These are phyloP conservation scores for Aspergillus pseudoglaucus DNA, from an alignment of 2,329 filamentous ascomycete genomes.

Conservation along the genomic window DNA sequence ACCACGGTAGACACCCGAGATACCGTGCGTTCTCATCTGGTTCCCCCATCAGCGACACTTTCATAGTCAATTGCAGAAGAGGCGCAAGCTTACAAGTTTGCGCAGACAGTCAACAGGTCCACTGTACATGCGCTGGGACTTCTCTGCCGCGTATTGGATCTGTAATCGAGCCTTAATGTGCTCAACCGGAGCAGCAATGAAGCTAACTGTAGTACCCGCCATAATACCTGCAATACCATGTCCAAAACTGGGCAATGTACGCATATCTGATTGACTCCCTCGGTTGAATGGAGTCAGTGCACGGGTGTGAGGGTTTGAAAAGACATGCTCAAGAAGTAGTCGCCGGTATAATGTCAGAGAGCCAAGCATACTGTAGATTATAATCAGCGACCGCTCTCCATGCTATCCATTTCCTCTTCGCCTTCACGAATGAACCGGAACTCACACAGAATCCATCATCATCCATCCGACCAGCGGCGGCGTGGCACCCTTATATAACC, in stretches of 20 bases:
- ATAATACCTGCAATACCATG: constrained; percentile 83
- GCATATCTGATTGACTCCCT: constrained; percentile 26
- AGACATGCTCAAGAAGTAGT: constrained; percentile 73
- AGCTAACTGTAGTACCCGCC: constrained; percentile 82
- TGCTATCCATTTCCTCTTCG: background rate
- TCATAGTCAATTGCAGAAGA: background rate
- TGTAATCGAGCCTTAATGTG: constrained; percentile 92
- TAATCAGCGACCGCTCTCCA: constrained; percentile 12
- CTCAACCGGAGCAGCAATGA: constrained; percentile 89
- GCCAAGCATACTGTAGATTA: constrained; percentile 65
- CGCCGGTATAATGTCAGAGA: constrained; percentile 86
- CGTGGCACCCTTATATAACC: constrained; percentile 89
- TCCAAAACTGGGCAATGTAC: constrained; percentile 65
- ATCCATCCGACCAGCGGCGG: constrained; percentile 95
- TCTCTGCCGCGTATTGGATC: constrained; percentile 81
- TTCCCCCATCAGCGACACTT: background rate
- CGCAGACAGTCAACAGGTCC: constrained; percentile 78
- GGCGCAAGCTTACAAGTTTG: constrained; percentile 48
- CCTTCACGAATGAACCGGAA: background rate
- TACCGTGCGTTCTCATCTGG: constrained; percentile 56
- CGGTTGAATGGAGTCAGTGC: constrained; percentile 28
- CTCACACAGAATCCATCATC: constrained; percentile 79
- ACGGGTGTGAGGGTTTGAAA: constrained; percentile 48
- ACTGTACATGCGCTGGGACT: constrained; percentile 70
- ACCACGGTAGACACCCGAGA: constrained; percentile 78